Evolutionary conservation across 306 rosid genomes (phyloP), one percentile per base, ranked within the genome.

Genomic region (Quercus engelmannii): DNA sequence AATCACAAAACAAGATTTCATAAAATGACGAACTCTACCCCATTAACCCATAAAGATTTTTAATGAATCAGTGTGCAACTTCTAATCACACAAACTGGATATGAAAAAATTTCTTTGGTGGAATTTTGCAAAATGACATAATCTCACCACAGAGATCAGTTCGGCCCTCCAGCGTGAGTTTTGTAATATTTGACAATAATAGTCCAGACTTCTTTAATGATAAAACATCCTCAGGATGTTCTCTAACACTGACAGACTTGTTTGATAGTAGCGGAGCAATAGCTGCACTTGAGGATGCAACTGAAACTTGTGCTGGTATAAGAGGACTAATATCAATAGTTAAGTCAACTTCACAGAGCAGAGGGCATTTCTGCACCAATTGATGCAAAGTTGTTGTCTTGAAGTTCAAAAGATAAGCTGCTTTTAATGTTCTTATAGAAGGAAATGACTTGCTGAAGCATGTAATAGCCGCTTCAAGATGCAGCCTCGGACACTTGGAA

Each of bases 81-180:
- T 5, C 26, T 33, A 67, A 67, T 30, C 71, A 33, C 1, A 35
- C 38, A 67, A 67, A 46, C 8, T 18, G 17, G 18, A 15, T 26
- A 63, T 26, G 20, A 14, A 3, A 63, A 26, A 63, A 26, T 8
- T 26, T 63, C 9, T 63, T 15, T 14, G 69, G 38, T 13, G 20
- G 41, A 59, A 59, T 23, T 59, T 20, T 23, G 17, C 65, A 55
- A 58, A 31, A 65, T 41, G 12, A 21, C 69, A 56, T 21, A 62
- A 82, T 86, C 96, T 78, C 86, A 91, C 98, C 98, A 69, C 41
- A 61, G 52, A 93, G 81, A 81, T 93, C 94, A 58, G 85, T 88
- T 87, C 91, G 88, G 77, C 98, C 98, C 87, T 93, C 94, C 84
- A 93, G 63, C 25, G 82, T 84, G 79, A 93, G 91, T 79, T 86